Evolutionary conservation across 306 rosid species (phyloP), one percentile per base, ranked within the genome.

Genomic region (Cajanus cajan): DNA sequence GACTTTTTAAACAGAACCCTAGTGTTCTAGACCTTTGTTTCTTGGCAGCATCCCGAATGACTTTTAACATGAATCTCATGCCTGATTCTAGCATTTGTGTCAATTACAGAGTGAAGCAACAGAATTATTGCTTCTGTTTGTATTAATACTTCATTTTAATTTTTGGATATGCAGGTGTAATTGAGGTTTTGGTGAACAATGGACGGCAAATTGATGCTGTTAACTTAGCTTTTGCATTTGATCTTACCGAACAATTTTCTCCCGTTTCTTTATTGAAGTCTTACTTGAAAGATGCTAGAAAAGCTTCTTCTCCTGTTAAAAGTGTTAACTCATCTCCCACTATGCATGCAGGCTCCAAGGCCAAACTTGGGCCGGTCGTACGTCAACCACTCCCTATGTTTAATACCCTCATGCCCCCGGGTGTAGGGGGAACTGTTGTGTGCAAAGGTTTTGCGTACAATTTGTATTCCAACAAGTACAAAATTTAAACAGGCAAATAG

Each of bases 201-300:
- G 98, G 99, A 79, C 83, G 99, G 73, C 99, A 93, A 82, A 91
- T 96, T 86, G 99, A 96, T 78, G 99, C 98, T 1, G 93, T 96
- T 70, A 96, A 91, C 89, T 85, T 96, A 93, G 93, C 98, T 80
- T 91, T 88, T 77, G 96, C 98, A 54, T 96, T 96, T 64, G 94
- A 88, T 78, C 92, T 96, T 37, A 89, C 93, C 4, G 90, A 84
- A 37, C 91, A 78, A 81, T 93, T 93, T 85, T 77, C 88, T 72
- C 98, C 98, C 9, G 89, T 96, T 81, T 86, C 97, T 78, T 80
- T 96, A 40, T 90, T 96, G 73, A 93, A 93, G 70, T 93, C 96
- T 71, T 96, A 93, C 86, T 83, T 96, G 88, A 90, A 89, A 87
- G 99, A 93, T 81, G 97, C 99, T 43, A 90, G 89, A 80, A 96